Percentiles rank a stretch among this genome's conserved stretches.
Conservation (phyloP, 805 yeast genomes). For the Clavispora vitiphila region DNA sequence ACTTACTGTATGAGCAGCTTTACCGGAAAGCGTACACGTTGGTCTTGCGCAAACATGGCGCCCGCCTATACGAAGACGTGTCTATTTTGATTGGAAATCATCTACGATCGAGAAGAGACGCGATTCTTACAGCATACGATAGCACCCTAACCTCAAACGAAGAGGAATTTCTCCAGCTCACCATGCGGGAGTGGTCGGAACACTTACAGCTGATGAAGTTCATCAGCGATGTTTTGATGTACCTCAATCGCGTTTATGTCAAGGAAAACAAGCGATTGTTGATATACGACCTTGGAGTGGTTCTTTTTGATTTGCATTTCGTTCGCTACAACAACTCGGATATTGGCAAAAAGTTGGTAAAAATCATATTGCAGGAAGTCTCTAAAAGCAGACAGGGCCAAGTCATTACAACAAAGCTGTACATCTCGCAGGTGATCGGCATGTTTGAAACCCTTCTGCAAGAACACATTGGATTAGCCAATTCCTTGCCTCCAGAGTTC, state of each 20-base stretch:
- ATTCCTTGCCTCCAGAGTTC: slow-evolving; percentile 4
- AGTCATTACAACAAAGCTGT: slow-evolving; percentile 49
- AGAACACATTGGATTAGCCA: slow-evolving; percentile 6
- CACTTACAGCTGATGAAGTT: slow-evolving; percentile 69
- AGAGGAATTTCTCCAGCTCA: slow-evolving; percentile 32
- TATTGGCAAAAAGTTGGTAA: slow-evolving; percentile 48
- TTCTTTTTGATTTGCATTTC: slow-evolving; percentile 57
- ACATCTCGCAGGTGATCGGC: slow-evolving; percentile 55
- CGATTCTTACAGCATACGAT: slow-evolving; percentile 16
- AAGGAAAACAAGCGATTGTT: slow-evolving; percentile 59
- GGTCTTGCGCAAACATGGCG: slow-evolving; percentile 68
- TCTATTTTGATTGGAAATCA: slow-evolving; percentile 43
- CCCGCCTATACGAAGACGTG: slow-evolving; percentile 59
- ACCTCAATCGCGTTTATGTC: slow-evolving; percentile 79
- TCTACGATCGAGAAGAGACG: slow-evolving; percentile 24
- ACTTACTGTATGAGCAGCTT: slow-evolving; percentile 74
- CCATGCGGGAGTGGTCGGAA: slow-evolving; percentile 58
- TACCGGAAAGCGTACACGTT: slow-evolving; percentile 75
- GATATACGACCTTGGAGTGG: slow-evolving; percentile 70
- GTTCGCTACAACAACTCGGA: slow-evolving; percentile 45
- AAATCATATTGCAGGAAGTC: slow-evolving; percentile 50
- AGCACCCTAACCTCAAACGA: slow-evolving; percentile 10
- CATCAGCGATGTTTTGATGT: slow-evolving; percentile 81
- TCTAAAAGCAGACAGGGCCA: slow-evolving; percentile 50
- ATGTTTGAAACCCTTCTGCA: slow-evolving; percentile 70